Evolutionary conservation across 768 basidiomycete species (phyloP).

Genomic region (Psilocybe cyanescens): DNA sequence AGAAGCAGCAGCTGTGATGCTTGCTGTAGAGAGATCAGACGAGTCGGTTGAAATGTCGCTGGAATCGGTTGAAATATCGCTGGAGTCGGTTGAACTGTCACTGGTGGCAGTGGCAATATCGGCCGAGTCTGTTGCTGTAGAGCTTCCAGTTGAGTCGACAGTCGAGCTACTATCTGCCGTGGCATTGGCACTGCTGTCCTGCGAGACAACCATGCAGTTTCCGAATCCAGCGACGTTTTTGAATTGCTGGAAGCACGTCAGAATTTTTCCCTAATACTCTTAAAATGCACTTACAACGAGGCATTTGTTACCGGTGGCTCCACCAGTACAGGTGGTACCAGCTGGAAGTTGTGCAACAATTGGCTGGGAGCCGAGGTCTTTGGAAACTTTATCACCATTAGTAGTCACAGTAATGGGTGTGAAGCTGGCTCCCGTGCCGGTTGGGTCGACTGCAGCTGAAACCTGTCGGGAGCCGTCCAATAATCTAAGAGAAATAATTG

Average conservation of each 20-base stretch:
- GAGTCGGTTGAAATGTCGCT: not conserved
- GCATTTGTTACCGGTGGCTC: constrained; percentile 43
- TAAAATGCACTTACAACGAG: constrained; percentile 37
- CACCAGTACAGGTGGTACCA: constrained; percentile 53
- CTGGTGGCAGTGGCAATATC: not conserved
- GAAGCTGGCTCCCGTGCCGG: constrained; percentile 39
- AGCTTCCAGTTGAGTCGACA: not conserved
- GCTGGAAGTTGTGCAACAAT: constrained; percentile 48
- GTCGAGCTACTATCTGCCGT: not conserved
- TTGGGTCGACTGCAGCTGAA: constrained; percentile 42
- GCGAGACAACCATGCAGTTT: constrained; percentile 18
- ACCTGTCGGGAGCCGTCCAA: constrained; percentile 51
- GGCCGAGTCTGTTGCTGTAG: not conserved
- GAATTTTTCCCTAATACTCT: not conserved
- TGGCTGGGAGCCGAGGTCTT: constrained; percentile 34
- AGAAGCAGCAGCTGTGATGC: not conserved
- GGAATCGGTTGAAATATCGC: not conserved
- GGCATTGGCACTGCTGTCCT: constrained; percentile 3
- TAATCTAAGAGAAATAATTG: constrained; percentile 14
- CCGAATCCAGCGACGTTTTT: constrained; percentile 13
- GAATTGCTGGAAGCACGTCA: constrained; percentile 12
- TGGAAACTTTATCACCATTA: constrained; percentile 51
- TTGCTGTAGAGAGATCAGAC: not conserved
- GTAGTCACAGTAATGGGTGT: constrained; percentile 36
- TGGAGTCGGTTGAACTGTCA: not conserved